Conservation (phyloP, 2,329 filamentous ascomycete species). For the Fulvia fulva region DNA sequence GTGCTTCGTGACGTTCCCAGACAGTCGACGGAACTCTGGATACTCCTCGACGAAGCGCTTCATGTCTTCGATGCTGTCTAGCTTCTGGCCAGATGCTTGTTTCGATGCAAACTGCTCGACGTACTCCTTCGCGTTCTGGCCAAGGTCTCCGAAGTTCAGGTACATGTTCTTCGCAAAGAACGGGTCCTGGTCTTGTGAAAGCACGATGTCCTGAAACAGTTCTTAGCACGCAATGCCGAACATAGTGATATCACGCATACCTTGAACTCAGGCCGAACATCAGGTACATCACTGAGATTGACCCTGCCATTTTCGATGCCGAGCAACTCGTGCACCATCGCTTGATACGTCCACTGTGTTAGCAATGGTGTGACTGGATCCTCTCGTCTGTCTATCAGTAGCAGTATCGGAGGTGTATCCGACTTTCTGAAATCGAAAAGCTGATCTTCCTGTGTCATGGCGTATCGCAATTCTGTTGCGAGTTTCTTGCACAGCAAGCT, state of each 20-base stretch:
- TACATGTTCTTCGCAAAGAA: conserved; percentile 99
- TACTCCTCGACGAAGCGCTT: conserved; percentile 99
- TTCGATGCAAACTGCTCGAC: conserved; percentile 97
- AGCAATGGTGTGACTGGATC: conserved; percentile 92
- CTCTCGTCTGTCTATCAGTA: conserved; percentile 86
- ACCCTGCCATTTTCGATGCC: conserved; percentile 95
- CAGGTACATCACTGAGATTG: conserved; percentile 62
- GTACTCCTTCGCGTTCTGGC: conserved; percentile 96
- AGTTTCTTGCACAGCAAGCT: conserved; percentile 88
- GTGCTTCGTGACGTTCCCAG: conserved; percentile 97
- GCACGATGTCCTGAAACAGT: conserved; percentile 69
- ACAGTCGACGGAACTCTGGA: conserved; percentile 93
- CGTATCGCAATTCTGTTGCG: conserved; percentile 85
- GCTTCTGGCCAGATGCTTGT: conserved; percentile 92
- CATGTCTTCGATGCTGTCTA: conserved; percentile 97
- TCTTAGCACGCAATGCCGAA: conserved; percentile 5
- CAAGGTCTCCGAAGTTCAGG: conserved; percentile 91
- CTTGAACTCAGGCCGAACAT: conserved; percentile 31
- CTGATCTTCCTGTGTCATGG: conserved; percentile 92
- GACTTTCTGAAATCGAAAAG: conserved; percentile 94
- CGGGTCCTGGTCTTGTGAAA: conserved; percentile 94
- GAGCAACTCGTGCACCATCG: conserved; percentile 97
- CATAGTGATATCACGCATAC: conserved; percentile 3
- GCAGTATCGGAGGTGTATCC: conserved; percentile 87
- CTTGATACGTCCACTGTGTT: conserved; percentile 98